Evolutionary conservation across 1,284 basidiomycete genomes (phyloP).

Genomic region (Lentinula novae-zelandiae): DNA sequence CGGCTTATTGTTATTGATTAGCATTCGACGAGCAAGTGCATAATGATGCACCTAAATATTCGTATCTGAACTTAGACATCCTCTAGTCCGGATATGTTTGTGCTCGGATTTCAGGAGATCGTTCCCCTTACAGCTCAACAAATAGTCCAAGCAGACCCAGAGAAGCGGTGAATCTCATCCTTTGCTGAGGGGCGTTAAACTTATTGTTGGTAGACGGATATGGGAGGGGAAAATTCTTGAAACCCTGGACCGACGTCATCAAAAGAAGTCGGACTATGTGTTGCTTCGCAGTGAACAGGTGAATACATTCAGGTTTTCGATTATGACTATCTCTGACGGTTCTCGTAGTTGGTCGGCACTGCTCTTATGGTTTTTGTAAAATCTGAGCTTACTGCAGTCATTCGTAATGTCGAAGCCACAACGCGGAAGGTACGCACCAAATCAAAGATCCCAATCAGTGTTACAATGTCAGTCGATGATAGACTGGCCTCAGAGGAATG

Average conservation of each 20-base stretch:
- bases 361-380: slow-evolving; percentile 87
- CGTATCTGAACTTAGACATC: neutral
- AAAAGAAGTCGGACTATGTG: slow-evolving; percentile 74
- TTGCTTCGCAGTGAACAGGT: slow-evolving; percentile 91
- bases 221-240: slow-evolving; percentile 89
- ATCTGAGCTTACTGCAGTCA: slow-evolving; percentile 68
- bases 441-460: neutral
- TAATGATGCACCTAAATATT: neutral
- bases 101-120: slow-evolving; percentile 96
- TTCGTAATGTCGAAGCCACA: slow-evolving; percentile 89
- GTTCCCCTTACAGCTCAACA: slow-evolving; percentile 96
- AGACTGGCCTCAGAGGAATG: slow-evolving; percentile 96
- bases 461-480: slow-evolving; percentile 12
- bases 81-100: slow-evolving; percentile 82
- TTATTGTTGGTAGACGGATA: slow-evolving; percentile 48
- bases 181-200: neutral
- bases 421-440: slow-evolving; percentile 72
- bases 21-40: slow-evolving; percentile 56
- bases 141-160: slow-evolving; percentile 94
- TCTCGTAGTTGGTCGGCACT: slow-evolving; percentile 83
- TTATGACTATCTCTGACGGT: neutral
- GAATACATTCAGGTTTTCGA: slow-evolving; percentile 11
- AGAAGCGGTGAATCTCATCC: slow-evolving; percentile 62
- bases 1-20: slow-evolving; percentile 19
- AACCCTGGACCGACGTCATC: slow-evolving; percentile 67